Conservation (phyloP, 768 basidiomycete genomes). For the Lactarius vividus region DNA sequence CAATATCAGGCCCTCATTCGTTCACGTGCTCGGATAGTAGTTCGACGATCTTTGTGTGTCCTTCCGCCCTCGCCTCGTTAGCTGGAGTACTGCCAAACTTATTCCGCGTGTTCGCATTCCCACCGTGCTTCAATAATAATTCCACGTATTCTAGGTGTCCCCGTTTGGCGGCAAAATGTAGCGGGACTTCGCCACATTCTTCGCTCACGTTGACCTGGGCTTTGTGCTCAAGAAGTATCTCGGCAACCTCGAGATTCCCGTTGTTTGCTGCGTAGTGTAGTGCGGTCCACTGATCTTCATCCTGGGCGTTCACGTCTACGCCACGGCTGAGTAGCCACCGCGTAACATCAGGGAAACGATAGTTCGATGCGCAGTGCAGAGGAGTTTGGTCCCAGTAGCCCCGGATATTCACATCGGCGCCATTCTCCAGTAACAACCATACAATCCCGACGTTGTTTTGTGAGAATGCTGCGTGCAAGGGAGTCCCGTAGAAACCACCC, state of each 20-base stretch:
- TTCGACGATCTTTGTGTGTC: too few relatives aligned
- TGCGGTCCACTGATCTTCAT: too few relatives aligned
- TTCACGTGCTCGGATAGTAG: too few relatives aligned
- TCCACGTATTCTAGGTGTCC: too few relatives aligned
- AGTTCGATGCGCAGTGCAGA: neutral
- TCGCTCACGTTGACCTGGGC: neutral
- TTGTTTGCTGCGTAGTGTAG: neutral
- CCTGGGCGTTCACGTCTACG: neutral
- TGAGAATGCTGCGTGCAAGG: neutral
- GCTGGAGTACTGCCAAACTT: too few relatives aligned
- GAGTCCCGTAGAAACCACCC: neutral
- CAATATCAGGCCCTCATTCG: too few relatives aligned
- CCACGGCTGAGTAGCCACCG: neutral
- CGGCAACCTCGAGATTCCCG: neutral
- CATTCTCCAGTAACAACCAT: neutral
- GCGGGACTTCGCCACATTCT: too few relatives aligned
- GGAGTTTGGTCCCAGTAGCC: fast-evolving
- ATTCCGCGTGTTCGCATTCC: too few relatives aligned
- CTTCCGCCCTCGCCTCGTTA: too few relatives aligned
- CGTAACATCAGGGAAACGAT: neutral
- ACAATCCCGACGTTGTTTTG: neutral
- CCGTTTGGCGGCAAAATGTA: too few relatives aligned
- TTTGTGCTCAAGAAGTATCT: neutral
- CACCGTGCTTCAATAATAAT: too few relatives aligned
- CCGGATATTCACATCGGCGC: neutral